Conservation (phyloP, 2,329 filamentous ascomycete species). For the Pseudogymnoascus destructans region DNA sequence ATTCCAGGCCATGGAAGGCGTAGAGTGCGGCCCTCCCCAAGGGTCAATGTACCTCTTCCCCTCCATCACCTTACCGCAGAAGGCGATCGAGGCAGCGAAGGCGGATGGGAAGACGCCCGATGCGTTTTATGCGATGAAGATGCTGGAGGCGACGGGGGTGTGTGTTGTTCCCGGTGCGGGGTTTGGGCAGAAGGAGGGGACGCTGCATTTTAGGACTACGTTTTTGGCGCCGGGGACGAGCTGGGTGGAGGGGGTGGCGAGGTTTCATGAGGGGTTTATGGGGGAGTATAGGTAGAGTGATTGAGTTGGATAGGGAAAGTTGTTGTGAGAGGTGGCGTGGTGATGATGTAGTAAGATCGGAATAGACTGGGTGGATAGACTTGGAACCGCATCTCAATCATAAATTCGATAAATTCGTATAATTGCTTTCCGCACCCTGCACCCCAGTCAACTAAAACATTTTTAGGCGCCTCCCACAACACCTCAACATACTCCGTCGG, state of each 20-base stretch:
- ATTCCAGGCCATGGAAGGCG: constrained; percentile 90
- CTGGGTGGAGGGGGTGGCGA: constrained; percentile 75
- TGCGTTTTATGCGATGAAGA: constrained; percentile 84
- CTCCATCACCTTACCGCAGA: constrained; percentile 66
- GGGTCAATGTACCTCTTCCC: constrained; percentile 99
- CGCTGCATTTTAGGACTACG: constrained; percentile 88
- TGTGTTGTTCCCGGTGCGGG: constrained; percentile 87
- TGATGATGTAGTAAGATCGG: not conserved
- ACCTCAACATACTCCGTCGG: not conserved
- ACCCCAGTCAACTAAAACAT: constrained; percentile 1
- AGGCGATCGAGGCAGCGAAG: constrained; percentile 63
- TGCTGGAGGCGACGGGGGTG: constrained; percentile 88
- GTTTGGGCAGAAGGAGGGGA: constrained; percentile 87
- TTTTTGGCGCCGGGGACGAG: constrained; percentile 94
- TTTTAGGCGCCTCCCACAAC: not conserved
- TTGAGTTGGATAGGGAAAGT: not conserved
- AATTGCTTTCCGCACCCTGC: not conserved
- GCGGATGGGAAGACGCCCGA: constrained; percentile 64
- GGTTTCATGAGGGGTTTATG: constrained; percentile 90
- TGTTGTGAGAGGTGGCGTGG: not conserved
- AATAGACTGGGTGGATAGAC: not conserved
- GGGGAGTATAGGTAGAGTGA: constrained; percentile 47
- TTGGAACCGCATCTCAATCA: constrained; percentile 2
- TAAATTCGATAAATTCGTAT: not conserved
- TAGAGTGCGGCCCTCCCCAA: constrained; percentile 75